phyloP scores from a whole-genome alignment of 2,329 filamentous ascomycete species.

The Helminthosporium solani region DNA sequence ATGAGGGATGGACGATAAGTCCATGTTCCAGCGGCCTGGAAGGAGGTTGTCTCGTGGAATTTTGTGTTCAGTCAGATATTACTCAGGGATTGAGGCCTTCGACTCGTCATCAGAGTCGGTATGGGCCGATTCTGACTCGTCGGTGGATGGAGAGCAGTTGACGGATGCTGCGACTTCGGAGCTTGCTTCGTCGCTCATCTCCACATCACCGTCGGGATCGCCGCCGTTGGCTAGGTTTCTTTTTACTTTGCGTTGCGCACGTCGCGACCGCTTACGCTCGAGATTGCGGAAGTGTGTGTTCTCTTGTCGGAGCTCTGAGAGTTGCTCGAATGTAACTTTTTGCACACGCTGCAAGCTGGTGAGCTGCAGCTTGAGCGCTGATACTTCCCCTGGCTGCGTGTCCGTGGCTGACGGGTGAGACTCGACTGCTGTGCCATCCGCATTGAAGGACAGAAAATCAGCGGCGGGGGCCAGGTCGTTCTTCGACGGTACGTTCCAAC shows the following conservation, averaged over 20 bases:
- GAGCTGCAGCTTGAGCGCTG: slow-evolving; percentile 42
- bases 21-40: not conserved
- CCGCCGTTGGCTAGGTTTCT: slow-evolving; percentile 25
- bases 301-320: slow-evolving; percentile 47
- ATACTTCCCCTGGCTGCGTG: slow-evolving; percentile 31
- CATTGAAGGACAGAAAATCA: slow-evolving; percentile 36
- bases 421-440: slow-evolving; percentile 4
- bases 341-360: slow-evolving; percentile 49
- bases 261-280: slow-evolving; percentile 30
- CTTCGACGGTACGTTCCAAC: slow-evolving; percentile 27
- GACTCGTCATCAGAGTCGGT: slow-evolving; percentile 6
- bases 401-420: slow-evolving; percentile 5
- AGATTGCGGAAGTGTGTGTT: slow-evolving; percentile 37
- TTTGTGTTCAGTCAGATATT: not conserved
- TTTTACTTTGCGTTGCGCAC: slow-evolving; percentile 22
- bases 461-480: slow-evolving; percentile 20
- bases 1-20: not conserved
- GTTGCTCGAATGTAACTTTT: slow-evolving; percentile 47
- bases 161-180: slow-evolving; percentile 12
- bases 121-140: slow-evolving; percentile 19
- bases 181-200: slow-evolving; percentile 24
- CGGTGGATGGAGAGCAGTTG: not conserved
- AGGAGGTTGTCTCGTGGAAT: slow-evolving; percentile 4
- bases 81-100: not conserved
- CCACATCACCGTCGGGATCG: slow-evolving; percentile 25